Conservation (phyloP, 345 rosid species). For the Eucalyptus erythrocorys region DNA sequence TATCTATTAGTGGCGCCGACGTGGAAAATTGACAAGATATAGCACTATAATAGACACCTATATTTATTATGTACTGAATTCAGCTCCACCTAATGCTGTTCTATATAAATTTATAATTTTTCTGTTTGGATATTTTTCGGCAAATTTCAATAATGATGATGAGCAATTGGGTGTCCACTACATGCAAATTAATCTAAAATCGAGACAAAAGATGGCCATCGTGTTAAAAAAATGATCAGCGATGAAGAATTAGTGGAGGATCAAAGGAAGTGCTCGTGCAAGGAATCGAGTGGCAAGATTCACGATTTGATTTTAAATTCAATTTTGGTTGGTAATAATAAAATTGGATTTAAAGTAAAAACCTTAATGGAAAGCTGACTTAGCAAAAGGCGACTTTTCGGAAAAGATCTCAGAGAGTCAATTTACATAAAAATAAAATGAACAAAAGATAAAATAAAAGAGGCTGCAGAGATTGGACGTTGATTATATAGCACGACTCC, state of each 20-base stretch:
- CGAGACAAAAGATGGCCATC: neutral
- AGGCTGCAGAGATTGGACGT: neutral
- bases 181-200: neutral
- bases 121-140: neutral
- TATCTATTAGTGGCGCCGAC: neutral
- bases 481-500: neutral
- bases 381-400: neutral
- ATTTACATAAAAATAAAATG: neutral
- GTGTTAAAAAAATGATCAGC: neutral
- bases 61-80: neutral
- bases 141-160: neutral
- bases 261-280: neutral
- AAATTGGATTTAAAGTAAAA: neutral
- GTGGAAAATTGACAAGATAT: neutral
- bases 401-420: neutral
- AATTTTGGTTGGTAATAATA: neutral
- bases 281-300: neutral
- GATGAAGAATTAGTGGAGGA: neutral
- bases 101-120: neutral
- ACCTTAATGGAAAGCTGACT: neutral
- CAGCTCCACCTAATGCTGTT: neutral
- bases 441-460: neutral
- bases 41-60: neutral
- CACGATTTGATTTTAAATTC: neutral
- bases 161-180: neutral